A percentile compares a stretch with the other conserved stretches of the same genome.
These are phyloP conservation scores for Acanthamoeba comandoni DNA, from an alignment of 208 protist genomes.

Conservation along the genomic window DNA sequence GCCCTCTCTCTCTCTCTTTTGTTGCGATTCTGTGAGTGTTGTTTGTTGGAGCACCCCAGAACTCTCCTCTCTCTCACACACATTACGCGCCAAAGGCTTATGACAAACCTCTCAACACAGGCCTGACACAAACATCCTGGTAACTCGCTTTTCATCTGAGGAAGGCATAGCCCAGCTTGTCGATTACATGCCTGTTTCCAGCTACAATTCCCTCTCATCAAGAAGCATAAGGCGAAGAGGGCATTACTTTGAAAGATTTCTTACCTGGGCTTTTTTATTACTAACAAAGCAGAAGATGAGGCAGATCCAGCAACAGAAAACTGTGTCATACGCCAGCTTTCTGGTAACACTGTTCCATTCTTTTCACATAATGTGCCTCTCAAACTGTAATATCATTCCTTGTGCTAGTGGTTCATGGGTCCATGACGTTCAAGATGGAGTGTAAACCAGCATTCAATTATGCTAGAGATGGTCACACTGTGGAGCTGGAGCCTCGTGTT, in stretches of 20 bases:
- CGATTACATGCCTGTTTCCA: slow-evolving; percentile 80
- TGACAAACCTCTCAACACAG: slow-evolving; percentile 67
- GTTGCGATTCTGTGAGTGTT: too few relatives aligned
- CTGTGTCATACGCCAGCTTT: slow-evolving; percentile 35
- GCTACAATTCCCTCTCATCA: slow-evolving; percentile 5
- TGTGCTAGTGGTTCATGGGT: slow-evolving; percentile 76
- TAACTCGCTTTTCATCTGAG: slow-evolving; percentile 72
- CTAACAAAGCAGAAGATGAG: slow-evolving; percentile 18
- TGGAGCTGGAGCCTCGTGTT: slow-evolving; percentile 1
- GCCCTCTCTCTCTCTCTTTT: slow-evolving; percentile 14
- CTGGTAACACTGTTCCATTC: background rate
- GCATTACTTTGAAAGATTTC: background rate
- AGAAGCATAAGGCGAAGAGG: background rate
- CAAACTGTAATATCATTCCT: background rate
- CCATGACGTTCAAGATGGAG: slow-evolving; percentile 77
- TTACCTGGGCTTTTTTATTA: background rate
- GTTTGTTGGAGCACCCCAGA: too few relatives aligned
- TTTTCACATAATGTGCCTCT: background rate
- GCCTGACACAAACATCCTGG: slow-evolving; percentile 79
- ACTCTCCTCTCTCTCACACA: too few relatives aligned
- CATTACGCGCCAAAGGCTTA: too few relatives aligned
- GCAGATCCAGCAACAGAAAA: slow-evolving; percentile 70
- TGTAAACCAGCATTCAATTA: slow-evolving; percentile 85
- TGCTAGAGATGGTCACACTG: slow-evolving; percentile 72
- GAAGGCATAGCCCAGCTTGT: slow-evolving; percentile 78